These are phyloP conservation scores for Magnaporthales sp. DNA, from an alignment of 2,329 filamentous ascomycete genomes.

Conservation along the genomic window DNA sequence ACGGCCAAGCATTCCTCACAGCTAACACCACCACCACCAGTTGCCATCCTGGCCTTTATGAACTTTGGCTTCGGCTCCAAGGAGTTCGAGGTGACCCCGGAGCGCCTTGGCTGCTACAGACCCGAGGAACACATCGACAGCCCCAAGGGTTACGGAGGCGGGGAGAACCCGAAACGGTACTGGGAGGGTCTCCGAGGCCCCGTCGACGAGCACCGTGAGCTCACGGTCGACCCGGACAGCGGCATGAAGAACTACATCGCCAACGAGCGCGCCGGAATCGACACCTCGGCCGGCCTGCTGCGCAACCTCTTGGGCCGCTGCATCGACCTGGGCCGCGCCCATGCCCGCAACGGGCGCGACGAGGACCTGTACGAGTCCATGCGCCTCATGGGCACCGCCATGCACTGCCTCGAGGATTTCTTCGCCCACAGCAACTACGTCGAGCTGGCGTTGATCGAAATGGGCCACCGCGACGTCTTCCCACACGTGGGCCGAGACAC, in stretches of 20 bases:
- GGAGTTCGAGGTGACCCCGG: slow-evolving; percentile 77
- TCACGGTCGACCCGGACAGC: slow-evolving; percentile 65
- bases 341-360: slow-evolving; percentile 55
- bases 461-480: slow-evolving; percentile 74
- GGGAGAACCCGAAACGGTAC: slow-evolving; percentile 74
- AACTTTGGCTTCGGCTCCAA: slow-evolving; percentile 75
- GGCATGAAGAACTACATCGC: slow-evolving; percentile 94
- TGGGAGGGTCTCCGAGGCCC: slow-evolving; percentile 73
- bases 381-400: slow-evolving; percentile 77
- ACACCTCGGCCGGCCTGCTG: slow-evolving; percentile 72
- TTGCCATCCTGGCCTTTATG: slow-evolving; percentile 73
- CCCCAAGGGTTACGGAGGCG: slow-evolving; percentile 79
- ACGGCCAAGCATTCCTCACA: background rate
- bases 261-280: slow-evolving; percentile 68
- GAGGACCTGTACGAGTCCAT: slow-evolving; percentile 83
- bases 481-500: slow-evolving; percentile 77
- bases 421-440: slow-evolving; percentile 90
- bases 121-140: slow-evolving; percentile 54
- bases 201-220: slow-evolving; percentile 68
- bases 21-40: background rate
- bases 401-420: slow-evolving; percentile 89
- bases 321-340: slow-evolving; percentile 70
- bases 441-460: slow-evolving; percentile 78
- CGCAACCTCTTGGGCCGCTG: slow-evolving; percentile 62
- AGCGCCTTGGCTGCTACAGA: slow-evolving; percentile 67